These are phyloP conservation scores for Candida rishiriensis DNA, from an alignment of 805 yeast species.

Conservation along the genomic window DNA sequence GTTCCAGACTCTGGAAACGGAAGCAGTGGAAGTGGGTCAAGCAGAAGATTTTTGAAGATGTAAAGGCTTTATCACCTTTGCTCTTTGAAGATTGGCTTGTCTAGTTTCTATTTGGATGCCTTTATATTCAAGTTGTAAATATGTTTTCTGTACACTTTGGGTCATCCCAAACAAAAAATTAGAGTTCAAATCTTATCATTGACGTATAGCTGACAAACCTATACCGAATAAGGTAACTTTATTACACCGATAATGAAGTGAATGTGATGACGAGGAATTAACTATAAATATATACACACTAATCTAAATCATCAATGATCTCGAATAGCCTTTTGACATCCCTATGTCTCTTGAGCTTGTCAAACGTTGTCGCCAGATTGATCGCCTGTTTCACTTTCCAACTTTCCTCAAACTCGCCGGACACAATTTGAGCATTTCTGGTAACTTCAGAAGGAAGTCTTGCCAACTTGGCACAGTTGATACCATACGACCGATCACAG, in stretches of 20 bases:
- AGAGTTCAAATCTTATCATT: no score
- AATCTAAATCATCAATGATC: slow-evolving; percentile 18
- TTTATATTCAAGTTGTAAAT: no score
- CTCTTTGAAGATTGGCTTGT: no score
- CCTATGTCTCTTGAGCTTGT: background rate
- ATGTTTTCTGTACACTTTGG: background rate
- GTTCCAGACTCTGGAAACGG: slow-evolving; percentile 10
- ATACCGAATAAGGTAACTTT: no score
- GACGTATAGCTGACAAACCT: no score
- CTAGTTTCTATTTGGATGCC: no score
- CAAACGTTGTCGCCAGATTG: slow-evolving; percentile 6
- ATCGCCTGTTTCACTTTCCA: slow-evolving; percentile 16
- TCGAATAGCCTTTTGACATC: slow-evolving; percentile 13
- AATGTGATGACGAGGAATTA: no score
- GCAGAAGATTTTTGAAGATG: slow-evolving; percentile 27
- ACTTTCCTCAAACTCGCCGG: slow-evolving; percentile 23
- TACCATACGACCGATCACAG: slow-evolving; percentile 68
- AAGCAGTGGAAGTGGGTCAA: slow-evolving; percentile 20
- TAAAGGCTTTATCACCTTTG: slow-evolving; percentile 4
- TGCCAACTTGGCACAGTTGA: slow-evolving; percentile 80
- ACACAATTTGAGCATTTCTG: slow-evolving; percentile 36
- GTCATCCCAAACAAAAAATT: no score
- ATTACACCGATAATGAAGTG: no score
- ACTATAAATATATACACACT: no score
- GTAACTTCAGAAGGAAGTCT: slow-evolving; percentile 48